Percentiles rank a stretch among this genome's conserved stretches.
Evolutionary conservation across 192 early-diverging fungal species (phyloP).

Genomic region (Allomyces macrogynus): DNA sequence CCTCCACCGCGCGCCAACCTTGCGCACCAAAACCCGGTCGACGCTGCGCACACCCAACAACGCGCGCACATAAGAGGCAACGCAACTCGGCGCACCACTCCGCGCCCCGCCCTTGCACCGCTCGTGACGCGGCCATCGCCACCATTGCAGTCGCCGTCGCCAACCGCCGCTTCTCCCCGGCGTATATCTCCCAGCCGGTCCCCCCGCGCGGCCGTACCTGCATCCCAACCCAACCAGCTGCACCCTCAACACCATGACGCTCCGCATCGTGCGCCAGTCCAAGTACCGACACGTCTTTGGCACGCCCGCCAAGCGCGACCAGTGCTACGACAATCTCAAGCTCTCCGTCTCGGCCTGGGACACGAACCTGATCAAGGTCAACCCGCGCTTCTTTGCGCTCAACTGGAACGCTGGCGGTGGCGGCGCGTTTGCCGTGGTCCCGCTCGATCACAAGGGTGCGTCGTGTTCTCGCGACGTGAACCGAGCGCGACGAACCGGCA

Average conservation of each 20-base stretch:
- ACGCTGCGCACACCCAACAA: too few species aligned
- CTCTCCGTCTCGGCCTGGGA: constrained; percentile 86
- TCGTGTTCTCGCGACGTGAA: too few species aligned
- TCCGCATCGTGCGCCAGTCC: constrained; percentile 55
- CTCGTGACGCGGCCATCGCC: not conserved
- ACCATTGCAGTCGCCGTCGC: too few species aligned
- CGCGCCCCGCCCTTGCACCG: not conserved
- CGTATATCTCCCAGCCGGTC: not conserved
- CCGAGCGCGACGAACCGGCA: too few species aligned
- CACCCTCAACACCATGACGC: not conserved
- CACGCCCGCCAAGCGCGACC: constrained; percentile 65
- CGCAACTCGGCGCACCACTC: too few species aligned
- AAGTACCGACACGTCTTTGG: constrained; percentile 92
- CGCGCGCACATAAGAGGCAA: too few species aligned
- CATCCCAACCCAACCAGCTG: too few species aligned
- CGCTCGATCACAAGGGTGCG: constrained; percentile 42
- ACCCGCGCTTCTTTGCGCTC: constrained; percentile 60
- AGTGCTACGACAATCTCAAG: constrained; percentile 83
- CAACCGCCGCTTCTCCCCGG: constrained; percentile 2
- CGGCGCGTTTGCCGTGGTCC: constrained; percentile 92
- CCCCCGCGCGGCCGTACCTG: too few species aligned
- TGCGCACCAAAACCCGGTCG: too few species aligned
- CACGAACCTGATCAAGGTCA: constrained; percentile 87
- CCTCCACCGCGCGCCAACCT: too few species aligned
- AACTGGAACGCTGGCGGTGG: constrained; percentile 74